Evolutionary conservation across 2,329 filamentous ascomycete species (phyloP).

Genomic region (Exophiala viscosa): DNA sequence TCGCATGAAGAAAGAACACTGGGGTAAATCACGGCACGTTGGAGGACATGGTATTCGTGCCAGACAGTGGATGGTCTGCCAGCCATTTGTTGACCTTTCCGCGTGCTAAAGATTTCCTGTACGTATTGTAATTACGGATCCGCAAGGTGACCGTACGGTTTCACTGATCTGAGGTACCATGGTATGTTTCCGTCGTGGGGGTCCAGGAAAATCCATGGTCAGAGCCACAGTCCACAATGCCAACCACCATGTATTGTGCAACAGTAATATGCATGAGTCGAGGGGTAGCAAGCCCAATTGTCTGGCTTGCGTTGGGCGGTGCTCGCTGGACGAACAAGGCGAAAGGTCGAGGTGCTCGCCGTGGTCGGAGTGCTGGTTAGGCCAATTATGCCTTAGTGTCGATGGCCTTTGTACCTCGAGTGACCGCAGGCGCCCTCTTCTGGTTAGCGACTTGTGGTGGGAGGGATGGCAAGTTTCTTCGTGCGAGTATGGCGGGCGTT

Average conservation of each 20-base stretch:
- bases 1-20: slow-evolving; percentile 3
- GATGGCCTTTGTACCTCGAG: too few species aligned
- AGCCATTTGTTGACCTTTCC: background rate
- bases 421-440: too few species aligned
- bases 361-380: too few species aligned
- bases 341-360: background rate
- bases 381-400: too few species aligned
- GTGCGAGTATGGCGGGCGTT: slow-evolving; percentile 11
- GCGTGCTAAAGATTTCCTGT: background rate
- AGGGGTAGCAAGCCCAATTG: background rate
- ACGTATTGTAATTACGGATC: slow-evolving; percentile 18
- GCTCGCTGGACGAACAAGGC: background rate
- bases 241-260: background rate
- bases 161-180: background rate
- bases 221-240: slow-evolving; percentile 1
- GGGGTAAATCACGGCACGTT: background rate
- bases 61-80: background rate
- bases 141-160: slow-evolving; percentile 7
- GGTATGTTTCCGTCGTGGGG: slow-evolving; percentile 18
- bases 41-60: background rate
- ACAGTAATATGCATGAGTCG: slow-evolving; percentile 4
- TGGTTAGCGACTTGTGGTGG: background rate
- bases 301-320: background rate
- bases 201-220: background rate
- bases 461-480: slow-evolving; percentile 1